phyloP scores from a whole-genome alignment of 2,329 filamentous ascomycete species.

The Fusarium nelsonii region DNA sequence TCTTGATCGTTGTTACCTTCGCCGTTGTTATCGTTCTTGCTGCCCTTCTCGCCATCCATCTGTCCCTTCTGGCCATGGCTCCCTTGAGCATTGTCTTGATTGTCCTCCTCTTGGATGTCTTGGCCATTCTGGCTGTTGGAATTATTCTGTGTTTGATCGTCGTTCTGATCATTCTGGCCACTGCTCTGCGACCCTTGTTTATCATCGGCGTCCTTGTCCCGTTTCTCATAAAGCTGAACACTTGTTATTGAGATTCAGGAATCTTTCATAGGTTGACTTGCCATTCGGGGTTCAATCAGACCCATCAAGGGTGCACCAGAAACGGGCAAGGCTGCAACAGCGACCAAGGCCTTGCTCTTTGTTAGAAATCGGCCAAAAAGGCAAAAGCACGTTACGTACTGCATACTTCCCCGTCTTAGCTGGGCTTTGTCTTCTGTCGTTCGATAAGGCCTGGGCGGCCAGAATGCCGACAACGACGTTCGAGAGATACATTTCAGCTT shows the following conservation, averaged over 20 bases:
- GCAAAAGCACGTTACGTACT: not conserved
- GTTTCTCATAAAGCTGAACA: not conserved
- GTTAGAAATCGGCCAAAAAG: not conserved
- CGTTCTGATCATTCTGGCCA: not conserved
- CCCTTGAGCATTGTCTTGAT: not conserved
- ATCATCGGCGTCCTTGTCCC: not conserved
- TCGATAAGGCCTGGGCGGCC: constrained; percentile 23
- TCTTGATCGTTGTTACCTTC: not conserved
- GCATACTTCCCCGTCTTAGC: constrained; percentile 10
- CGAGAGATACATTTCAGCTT: constrained; percentile 20
- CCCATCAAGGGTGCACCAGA: constrained; percentile 19
- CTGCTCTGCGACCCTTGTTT: not conserved
- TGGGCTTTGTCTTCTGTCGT: not conserved
- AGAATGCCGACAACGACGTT: constrained; percentile 28
- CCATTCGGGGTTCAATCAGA: constrained; percentile 11
- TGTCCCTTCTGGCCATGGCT: not conserved
- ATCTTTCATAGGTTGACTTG: rapidly evolving
- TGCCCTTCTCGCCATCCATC: not conserved
- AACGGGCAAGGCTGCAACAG: constrained; percentile 21
- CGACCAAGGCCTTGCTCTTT: constrained; percentile 12
- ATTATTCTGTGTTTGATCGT: no score
- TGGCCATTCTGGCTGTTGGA: not conserved
- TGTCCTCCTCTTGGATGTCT: not conserved
- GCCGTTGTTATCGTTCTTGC: not conserved
- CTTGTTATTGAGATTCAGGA: rapidly evolving